Evolutionary conservation across 2,329 filamentous ascomycete genomes (phyloP), one percentile per base, ranked within the genome.

Genomic region (Aureobasidium vineae): DNA sequence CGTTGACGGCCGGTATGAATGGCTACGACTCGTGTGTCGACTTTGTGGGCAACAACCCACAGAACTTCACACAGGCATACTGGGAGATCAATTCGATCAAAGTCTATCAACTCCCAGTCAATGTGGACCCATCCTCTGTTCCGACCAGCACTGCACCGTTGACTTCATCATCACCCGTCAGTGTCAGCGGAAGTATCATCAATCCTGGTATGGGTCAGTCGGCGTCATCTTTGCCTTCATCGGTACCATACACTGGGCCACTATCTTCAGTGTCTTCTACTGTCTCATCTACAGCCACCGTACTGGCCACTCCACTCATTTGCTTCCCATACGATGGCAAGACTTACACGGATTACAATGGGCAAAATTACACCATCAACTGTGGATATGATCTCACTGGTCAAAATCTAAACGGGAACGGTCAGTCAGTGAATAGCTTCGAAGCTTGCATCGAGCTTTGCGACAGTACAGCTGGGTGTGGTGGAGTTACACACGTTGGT

Each of bases 21-120:
- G 69, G 69, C 47, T 65, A 70, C 33, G 68, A 68, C 19, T 74
- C 72, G 6, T 78, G 76, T 63, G 71, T 72, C 5, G 69, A 73
- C 23, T 77, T 69, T 57, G 75, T 77, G 21, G 75, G 72, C 47
- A 71, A 70, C 47, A 75, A 77, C 57, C 74, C 75, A 1, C 36
- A 69, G 1, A 67, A 69, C 19, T 75, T 77, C 45, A 72, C 69
- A 13, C 68, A 76, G 13, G 75, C 78, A 0, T 80, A 78, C 69
- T 81, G 77, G 76, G 73, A 75, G 23, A 76, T 80, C 69, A 77
- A 77, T 50, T 77, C 74, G n/a, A 69, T 80, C 63, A 72, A 70
- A 47, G 75, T 81, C 1, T 80, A 78, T 66, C 75, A 80, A 67
- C 74, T 74, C 69, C 71, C 73, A 3, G 33, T 57, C 11, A 65